These are phyloP conservation scores for Candida jianshihensis DNA, from an alignment of 805 yeast genomes.

Conservation along the genomic window DNA sequence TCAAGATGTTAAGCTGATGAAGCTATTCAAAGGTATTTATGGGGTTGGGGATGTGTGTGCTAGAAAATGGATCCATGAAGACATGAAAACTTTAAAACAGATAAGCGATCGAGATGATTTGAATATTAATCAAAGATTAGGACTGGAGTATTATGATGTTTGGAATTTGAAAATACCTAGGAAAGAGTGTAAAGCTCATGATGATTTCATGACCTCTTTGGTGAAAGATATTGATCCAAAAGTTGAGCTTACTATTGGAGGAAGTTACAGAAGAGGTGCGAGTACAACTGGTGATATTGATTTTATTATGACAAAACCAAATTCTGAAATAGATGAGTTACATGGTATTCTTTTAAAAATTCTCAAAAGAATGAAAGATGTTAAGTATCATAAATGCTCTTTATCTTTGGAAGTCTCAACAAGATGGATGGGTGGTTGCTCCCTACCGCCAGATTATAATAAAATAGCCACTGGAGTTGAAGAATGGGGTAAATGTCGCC, in stretches of 20 bases:
- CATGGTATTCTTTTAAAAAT: constrained; percentile 16
- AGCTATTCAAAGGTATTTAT: constrained; percentile 32
- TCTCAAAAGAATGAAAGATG: constrained; percentile 18
- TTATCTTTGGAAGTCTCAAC: constrained; percentile 7
- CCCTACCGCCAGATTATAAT: constrained; percentile 19
- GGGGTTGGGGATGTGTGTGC: constrained; percentile 45
- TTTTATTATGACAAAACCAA: constrained; percentile 35
- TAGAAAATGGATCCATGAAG: constrained; percentile 31
- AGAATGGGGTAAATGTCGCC: constrained; percentile 33
- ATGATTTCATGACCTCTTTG: constrained; percentile 23
- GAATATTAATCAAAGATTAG: constrained; percentile 27
- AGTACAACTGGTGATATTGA: constrained; percentile 46
- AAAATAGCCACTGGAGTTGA: constrained; percentile 25
- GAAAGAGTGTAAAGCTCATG: constrained; percentile 36
- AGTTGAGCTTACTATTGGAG: constrained; percentile 35
- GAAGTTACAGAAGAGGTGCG: constrained; percentile 47
- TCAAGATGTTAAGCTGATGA: constrained; percentile 21
- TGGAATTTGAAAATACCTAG: constrained; percentile 40
- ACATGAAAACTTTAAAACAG: constrained; percentile 33
- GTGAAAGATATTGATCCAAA: constrained; percentile 27
- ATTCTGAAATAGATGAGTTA: constrained; percentile 21
- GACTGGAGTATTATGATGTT: constrained; percentile 41
- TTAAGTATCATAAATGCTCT: constrained; percentile 22
- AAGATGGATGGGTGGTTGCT: constrained; percentile 32
- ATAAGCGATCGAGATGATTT: constrained; percentile 24